These are phyloP conservation scores for Macadamia tetraphylla DNA, from an alignment of 164 flowering plant genomes.

Conservation along the genomic window DNA sequence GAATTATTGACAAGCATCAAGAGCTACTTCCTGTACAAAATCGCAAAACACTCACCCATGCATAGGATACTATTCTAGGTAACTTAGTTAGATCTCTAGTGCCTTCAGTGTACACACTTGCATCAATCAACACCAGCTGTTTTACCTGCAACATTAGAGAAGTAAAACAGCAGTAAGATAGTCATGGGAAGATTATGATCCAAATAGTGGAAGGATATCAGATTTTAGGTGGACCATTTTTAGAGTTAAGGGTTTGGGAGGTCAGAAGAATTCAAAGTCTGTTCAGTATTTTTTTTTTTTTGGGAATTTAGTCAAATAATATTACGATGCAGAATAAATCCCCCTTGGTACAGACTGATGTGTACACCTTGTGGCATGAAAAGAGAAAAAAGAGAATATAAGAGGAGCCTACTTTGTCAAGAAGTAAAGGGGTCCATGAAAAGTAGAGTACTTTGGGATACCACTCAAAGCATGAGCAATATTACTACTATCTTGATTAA, in stretches of 20 bases:
- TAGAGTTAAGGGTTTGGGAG: too few species aligned
- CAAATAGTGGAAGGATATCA: too few species aligned
- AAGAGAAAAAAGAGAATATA: not conserved
- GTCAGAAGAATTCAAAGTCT: too few species aligned
- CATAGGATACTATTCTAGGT: conserved; percentile 74
- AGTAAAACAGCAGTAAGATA: not conserved
- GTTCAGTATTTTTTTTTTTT: too few species aligned
- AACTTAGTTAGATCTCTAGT: conserved; percentile 55
- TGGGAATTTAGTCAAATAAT: too few species aligned
- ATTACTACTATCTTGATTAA: not conserved
- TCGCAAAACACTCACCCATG: conserved; percentile 57
- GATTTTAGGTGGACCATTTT: too few species aligned
- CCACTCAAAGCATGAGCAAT: not conserved
- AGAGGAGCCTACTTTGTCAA: too few species aligned
- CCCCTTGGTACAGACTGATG: too few species aligned
- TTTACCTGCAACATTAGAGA: conserved; percentile 46
- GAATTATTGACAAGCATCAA: not conserved
- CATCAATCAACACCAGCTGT: conserved; percentile 80
- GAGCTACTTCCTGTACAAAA: not conserved
- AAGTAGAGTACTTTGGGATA: not conserved
- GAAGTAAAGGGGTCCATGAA: too few species aligned
- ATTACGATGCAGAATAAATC: too few species aligned
- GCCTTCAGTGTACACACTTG: conserved; percentile 93
- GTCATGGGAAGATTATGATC: too few species aligned
- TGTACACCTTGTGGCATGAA: too few species aligned